Conservation (phyloP, 2,329 filamentous ascomycete genomes). For the Sporothrix brunneoviolacea region DNA sequence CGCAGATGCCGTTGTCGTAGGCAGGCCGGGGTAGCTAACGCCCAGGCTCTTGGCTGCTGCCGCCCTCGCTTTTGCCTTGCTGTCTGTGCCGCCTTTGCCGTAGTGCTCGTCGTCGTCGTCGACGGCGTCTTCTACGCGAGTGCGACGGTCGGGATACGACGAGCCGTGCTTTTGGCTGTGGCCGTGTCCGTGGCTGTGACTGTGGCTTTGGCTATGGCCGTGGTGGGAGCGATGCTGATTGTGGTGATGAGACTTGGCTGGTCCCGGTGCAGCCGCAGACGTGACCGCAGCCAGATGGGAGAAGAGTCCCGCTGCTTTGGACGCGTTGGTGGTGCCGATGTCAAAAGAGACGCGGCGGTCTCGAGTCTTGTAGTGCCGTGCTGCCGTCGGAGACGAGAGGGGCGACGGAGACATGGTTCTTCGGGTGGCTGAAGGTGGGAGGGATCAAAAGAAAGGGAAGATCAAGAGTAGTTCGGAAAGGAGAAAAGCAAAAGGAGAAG, state of each 20-base stretch:
- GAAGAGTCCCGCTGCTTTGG: slow-evolving; percentile 5
- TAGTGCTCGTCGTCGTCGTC: slow-evolving; percentile 8
- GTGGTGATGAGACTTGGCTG: background rate
- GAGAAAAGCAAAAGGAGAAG: no score
- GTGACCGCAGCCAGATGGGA: slow-evolving; percentile 2
- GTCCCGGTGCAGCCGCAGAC: background rate
- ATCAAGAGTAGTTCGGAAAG: background rate
- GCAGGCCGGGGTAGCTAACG: background rate
- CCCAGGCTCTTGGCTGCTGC: background rate
- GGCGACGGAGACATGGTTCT: slow-evolving; percentile 13
- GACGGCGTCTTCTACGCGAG: slow-evolving; percentile 10
- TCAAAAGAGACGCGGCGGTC: slow-evolving; percentile 15
- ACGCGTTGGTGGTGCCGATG: background rate
- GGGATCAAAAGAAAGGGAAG: background rate
- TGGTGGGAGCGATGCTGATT: background rate
- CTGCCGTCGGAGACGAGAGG: background rate
- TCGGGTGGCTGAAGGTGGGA: background rate
- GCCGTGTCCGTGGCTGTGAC: background rate
- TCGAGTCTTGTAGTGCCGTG: background rate
- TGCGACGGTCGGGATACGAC: slow-evolving; percentile 3
- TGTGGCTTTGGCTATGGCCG: background rate
- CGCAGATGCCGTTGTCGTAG: slow-evolving; percentile 11
- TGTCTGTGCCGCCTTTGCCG: background rate
- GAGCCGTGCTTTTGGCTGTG: background rate
- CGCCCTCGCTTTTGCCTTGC: background rate